phyloP scores from a whole-genome alignment of 495 filamentous ascomycete genomes.

The Aspergillus hancockii region DNA sequence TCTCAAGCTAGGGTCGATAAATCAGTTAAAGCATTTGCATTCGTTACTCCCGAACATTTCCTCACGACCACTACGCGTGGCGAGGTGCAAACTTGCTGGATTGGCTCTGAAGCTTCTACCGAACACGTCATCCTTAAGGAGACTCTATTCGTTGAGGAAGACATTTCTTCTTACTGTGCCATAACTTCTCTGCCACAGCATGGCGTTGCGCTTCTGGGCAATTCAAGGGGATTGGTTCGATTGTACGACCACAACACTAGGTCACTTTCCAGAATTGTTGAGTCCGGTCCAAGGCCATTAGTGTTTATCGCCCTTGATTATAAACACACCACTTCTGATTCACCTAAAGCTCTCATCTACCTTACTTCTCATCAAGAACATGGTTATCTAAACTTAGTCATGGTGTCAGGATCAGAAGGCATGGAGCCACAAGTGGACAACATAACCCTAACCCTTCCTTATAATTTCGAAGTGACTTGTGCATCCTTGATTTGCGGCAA shows the following conservation, averaged over 20 bases:
- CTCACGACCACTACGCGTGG: conserved; percentile 62
- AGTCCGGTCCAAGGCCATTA: conserved; percentile 29
- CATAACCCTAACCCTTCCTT: conserved; percentile 31
- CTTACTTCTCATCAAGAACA: conserved; percentile 31
- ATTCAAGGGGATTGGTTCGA: conserved; percentile 30
- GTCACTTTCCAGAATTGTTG: conserved; percentile 25
- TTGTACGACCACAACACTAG: conserved; percentile 39
- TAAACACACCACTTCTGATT: conserved; percentile 7
- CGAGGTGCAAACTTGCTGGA: conserved; percentile 53
- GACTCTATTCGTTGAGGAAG: conserved; percentile 30
- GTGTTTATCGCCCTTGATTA: conserved; percentile 28
- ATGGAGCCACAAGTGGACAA: conserved; percentile 21
- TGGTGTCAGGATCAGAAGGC: conserved; percentile 19
- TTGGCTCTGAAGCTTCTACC: conserved; percentile 13
- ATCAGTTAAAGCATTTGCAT: conserved; percentile 58
- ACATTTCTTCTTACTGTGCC: conserved; percentile 31
- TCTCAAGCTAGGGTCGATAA: conserved; percentile 15
- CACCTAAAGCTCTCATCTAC: conserved; percentile 24
- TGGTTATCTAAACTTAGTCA: conserved; percentile 35
- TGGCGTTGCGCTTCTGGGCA: conserved; percentile 41
- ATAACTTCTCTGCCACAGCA: conserved; percentile 29
- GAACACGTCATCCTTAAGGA: conserved; percentile 30
- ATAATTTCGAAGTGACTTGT: conserved; percentile 38
- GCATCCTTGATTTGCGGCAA: conserved; percentile 38
- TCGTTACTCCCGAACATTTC: conserved; percentile 57